Evolutionary conservation across 2,329 filamentous ascomycete species (phyloP).

Genomic region (Colletotrichum cereale): DNA sequence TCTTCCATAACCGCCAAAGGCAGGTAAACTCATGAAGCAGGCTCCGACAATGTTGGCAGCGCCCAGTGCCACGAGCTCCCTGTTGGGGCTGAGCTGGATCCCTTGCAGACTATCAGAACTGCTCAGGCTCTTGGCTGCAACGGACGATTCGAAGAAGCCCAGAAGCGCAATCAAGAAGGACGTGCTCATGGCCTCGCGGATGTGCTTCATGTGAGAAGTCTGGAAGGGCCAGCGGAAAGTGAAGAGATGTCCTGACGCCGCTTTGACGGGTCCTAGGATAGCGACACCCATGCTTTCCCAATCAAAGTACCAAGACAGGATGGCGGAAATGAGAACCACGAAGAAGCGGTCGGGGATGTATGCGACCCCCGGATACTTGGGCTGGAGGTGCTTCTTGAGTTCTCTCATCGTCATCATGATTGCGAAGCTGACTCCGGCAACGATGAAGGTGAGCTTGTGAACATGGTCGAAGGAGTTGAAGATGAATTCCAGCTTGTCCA

Average conservation of each 20-base stretch:
- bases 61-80: slow-evolving; percentile 92
- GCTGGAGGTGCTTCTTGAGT: slow-evolving; percentile 83
- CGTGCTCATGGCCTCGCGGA: slow-evolving; percentile 88
- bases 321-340: slow-evolving; percentile 86
- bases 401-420: slow-evolving; percentile 93
- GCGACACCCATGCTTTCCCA: slow-evolving; percentile 87
- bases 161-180: slow-evolving; percentile 93
- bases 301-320: slow-evolving; percentile 80
- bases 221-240: slow-evolving; percentile 89
- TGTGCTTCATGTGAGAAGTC: slow-evolving; percentile 80
- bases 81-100: slow-evolving; percentile 88
- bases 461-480: slow-evolving; percentile 72
- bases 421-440: slow-evolving; percentile 83
- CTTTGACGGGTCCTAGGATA: slow-evolving; percentile 85
- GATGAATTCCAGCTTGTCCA: slow-evolving; percentile 88
- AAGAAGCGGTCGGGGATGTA: slow-evolving; percentile 93
- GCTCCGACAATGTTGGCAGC: slow-evolving; percentile 91
- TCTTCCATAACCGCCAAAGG: slow-evolving; percentile 95
- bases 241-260: slow-evolving; percentile 78
- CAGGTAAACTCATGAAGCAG: slow-evolving; percentile 91
- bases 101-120: slow-evolving; percentile 78
- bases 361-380: slow-evolving; percentile 82
- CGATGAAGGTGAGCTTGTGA: slow-evolving; percentile 80
- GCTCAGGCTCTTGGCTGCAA: slow-evolving; percentile 92
- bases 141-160: slow-evolving; percentile 98